Evolutionary conservation across 352 stramenopile genomes (phyloP), one percentile per base, ranked within the genome.

Genomic region (Phytophthora kernoviae): DNA sequence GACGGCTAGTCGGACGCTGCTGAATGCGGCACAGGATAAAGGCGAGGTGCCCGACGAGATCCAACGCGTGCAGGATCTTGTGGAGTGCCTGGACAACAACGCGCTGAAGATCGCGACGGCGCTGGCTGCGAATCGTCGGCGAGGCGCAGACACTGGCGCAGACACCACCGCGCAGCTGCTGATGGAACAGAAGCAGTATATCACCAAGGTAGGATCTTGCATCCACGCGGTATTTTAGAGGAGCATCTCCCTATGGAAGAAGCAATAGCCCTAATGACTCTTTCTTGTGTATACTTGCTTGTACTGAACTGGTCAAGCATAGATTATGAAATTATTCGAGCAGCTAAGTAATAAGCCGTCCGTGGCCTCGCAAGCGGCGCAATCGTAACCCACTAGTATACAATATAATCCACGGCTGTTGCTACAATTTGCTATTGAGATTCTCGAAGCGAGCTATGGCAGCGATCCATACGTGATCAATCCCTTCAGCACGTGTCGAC

Each of bases 21-120:
- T 87, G 50, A 63, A 71, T 15, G 58, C 65, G 48, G 48, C 58
- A 56, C 18, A 42, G 60, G 4, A 17, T 4, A 8, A 8, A 17
- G 49, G 56, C 14, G 14, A 22, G 4, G 54, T 86, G 2, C 76
- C 81, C 1, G 62, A 76, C 8, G 84, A 90, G 54, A 34, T 93
- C 40, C 32, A 75, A 40, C 58, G 71, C 30, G 70, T 81, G 40
- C 84, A 93, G 62, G 78, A 90, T 10, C 44, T 90, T 37, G 52
- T 93, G 32, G 79, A 91, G 52, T 81, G 68, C 44, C 54, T 89
- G 27, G 77, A 91, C 62, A 76, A 79, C 45, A 93, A 93, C 61
- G 81, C 77, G 41, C 60, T 90, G 52, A 84, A 84, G 46, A 88
- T 91, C 47, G 80, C 84, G 36, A 56, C 65, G 42, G 71, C 79